These are phyloP conservation scores for Alternaria rosae DNA, from an alignment of 2,329 filamentous ascomycete species.

Conservation along the genomic window DNA sequence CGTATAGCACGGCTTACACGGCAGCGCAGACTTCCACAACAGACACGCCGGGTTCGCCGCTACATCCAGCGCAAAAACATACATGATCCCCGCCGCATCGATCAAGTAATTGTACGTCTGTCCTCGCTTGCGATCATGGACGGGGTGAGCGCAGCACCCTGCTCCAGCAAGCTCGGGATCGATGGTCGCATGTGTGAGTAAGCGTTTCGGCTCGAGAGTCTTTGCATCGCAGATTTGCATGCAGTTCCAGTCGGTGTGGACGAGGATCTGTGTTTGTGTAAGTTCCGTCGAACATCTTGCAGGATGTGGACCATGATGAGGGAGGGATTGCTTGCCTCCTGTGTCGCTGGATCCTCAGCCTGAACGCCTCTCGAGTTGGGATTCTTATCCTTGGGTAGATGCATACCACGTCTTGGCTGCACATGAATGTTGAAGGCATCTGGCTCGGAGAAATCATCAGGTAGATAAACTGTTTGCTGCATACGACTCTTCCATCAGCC, in stretches of 20 bases:
- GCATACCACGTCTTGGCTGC: constrained; percentile 2
- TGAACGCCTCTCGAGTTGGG: background rate
- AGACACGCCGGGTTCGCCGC: background rate
- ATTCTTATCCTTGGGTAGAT: constrained; percentile 1
- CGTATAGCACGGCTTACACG: background rate
- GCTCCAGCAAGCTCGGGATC: background rate
- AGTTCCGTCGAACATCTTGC: too few relatives aligned
- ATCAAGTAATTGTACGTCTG: constrained; percentile 1
- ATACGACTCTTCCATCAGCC: too few relatives aligned
- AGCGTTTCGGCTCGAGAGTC: background rate
- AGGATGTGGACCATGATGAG: too few relatives aligned
- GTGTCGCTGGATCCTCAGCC: background rate
- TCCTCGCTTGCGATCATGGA: constrained; percentile 1
- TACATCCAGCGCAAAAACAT: background rate
- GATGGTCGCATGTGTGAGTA: background rate
- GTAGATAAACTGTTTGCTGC: background rate
- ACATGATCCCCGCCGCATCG: background rate
- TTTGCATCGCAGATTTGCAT: constrained; percentile 1
- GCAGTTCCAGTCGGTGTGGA: background rate
- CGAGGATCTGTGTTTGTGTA: too few relatives aligned
- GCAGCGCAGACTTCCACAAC: background rate
- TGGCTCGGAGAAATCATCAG: background rate
- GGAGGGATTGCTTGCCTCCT: background rate
- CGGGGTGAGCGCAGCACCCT: background rate
- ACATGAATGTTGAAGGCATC: background rate